These are phyloP conservation scores for Macrolepiota albuminosa DNA, from an alignment of 768 basidiomycete species.

Conservation along the genomic window DNA sequence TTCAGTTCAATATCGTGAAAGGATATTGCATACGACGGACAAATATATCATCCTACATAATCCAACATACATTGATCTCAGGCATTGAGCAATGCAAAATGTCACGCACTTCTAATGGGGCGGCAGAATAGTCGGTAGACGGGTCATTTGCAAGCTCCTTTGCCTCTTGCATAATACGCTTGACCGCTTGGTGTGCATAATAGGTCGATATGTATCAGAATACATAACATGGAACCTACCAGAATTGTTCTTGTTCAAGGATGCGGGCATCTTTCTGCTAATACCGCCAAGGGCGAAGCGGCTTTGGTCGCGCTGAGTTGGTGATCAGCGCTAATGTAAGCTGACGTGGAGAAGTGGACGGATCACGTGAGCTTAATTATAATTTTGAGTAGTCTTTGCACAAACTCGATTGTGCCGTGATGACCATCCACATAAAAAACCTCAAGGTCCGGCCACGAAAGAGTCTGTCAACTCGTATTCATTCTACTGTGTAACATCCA, in stretches of 20 bases:
- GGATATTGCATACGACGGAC: slow-evolving; percentile 38
- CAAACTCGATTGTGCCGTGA: slow-evolving; percentile 1
- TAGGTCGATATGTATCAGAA: not conserved
- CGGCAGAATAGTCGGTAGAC: slow-evolving; percentile 82
- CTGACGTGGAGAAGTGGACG: slow-evolving; percentile 14
- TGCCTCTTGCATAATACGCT: slow-evolving; percentile 97
- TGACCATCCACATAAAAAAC: slow-evolving; percentile 69
- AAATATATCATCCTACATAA: slow-evolving; percentile 77
- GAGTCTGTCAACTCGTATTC: slow-evolving; percentile 35
- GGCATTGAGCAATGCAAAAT: not conserved
- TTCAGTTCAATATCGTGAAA: slow-evolving; percentile 14
- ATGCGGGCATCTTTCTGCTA: slow-evolving; percentile 23
- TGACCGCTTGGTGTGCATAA: slow-evolving; percentile 59
- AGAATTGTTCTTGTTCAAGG: slow-evolving; percentile 88
- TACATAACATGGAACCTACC: slow-evolving; percentile 38
- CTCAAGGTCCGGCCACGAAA: slow-evolving; percentile 78
- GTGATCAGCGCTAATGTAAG: not conserved
- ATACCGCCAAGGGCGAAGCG: slow-evolving; percentile 23
- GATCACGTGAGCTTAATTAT: slow-evolving; percentile 13
- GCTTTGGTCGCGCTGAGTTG: slow-evolving; percentile 39
- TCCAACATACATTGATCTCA: slow-evolving; percentile 4
- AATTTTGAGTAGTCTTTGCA: not conserved
- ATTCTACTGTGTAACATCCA: not conserved
- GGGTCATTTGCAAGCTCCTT: slow-evolving; percentile 82
- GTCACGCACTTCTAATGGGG: slow-evolving; percentile 64